Evolutionary conservation across 1,284 basidiomycete genomes (phyloP).

Genomic region (Pyrrhoderma noxium): DNA sequence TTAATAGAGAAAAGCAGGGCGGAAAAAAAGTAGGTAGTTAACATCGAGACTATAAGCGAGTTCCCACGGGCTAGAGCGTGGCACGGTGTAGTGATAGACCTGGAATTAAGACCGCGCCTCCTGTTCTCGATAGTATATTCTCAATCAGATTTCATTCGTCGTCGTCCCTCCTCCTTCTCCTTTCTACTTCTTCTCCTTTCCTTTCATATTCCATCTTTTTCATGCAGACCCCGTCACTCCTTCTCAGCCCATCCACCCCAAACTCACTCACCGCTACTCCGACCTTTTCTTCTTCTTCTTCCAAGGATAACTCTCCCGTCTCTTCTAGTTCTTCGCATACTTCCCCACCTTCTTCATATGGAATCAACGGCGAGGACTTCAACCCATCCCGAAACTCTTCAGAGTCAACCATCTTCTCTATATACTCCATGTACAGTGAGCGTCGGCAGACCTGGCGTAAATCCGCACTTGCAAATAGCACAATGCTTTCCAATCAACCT

Average conservation of each 20-base stretch:
- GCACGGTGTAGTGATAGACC: too few relatives aligned
- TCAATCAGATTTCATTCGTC: too few relatives aligned
- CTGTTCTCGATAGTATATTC: too few relatives aligned
- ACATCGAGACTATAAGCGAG: too few relatives aligned
- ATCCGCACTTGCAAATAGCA: slow-evolving; percentile 14
- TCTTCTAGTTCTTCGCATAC: slow-evolving; percentile 31
- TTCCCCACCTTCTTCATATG: slow-evolving; percentile 21
- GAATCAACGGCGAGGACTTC: slow-evolving; percentile 3
- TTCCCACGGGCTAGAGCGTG: too few relatives aligned
- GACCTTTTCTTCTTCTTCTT: slow-evolving; percentile 23
- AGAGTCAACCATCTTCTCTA: slow-evolving; percentile 66
- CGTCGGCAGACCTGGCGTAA: slow-evolving; percentile 15
- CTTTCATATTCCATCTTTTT: background rate
- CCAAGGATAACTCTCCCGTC: slow-evolving; percentile 18
- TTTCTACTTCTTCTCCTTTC: background rate
- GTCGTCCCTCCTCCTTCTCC: background rate
- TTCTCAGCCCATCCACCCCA: slow-evolving; percentile 38
- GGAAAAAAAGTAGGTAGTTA: too few relatives aligned
- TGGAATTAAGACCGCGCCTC: too few relatives aligned
- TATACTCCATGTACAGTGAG: slow-evolving; percentile 73
- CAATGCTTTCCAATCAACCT: background rate
- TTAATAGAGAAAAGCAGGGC: too few relatives aligned
- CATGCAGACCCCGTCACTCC: slow-evolving; percentile 41
- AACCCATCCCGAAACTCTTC: slow-evolving; percentile 36
- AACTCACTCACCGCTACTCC: slow-evolving; percentile 23